phyloP scores from a whole-genome alignment of 306 rosid species.

The Cyclanthera cordifolia region DNA sequence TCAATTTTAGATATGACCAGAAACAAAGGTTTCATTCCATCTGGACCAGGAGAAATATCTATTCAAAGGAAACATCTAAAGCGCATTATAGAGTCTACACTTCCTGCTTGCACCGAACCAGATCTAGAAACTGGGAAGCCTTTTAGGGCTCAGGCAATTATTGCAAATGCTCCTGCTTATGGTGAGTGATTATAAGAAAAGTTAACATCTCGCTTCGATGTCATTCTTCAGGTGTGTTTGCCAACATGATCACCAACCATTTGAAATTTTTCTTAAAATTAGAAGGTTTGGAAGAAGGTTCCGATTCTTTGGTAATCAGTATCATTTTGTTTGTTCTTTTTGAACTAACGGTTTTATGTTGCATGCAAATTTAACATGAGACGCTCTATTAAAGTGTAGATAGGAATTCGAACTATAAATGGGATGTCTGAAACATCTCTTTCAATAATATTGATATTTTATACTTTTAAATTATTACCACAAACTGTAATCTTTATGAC shows the following conservation, averaged over 20 bases:
- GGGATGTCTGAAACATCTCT: neutral
- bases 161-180: slow-evolving; percentile 92
- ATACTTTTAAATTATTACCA: neutral
- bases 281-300: neutral
- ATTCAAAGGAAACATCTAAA: slow-evolving; percentile 66
- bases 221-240: slow-evolving; percentile 10
- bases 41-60: slow-evolving; percentile 75
- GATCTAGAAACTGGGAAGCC: slow-evolving; percentile 69
- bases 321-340: neutral
- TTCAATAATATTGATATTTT: neutral
- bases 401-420: neutral
- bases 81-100: slow-evolving; percentile 78
- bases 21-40: slow-evolving; percentile 90
- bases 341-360: neutral
- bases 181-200: slow-evolving; percentile 43
- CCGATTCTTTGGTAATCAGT: neutral
- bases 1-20: slow-evolving; percentile 69
- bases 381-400: neutral
- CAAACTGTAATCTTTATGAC: neutral
- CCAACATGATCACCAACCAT: neutral
- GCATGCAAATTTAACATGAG: neutral
- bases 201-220: slow-evolving; percentile 22
- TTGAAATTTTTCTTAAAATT: neutral
- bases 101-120: slow-evolving; percentile 92
- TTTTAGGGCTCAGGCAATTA: slow-evolving; percentile 85